Conservation (phyloP, 352 stramenopile species). For the Peronospora farinosa region DNA sequence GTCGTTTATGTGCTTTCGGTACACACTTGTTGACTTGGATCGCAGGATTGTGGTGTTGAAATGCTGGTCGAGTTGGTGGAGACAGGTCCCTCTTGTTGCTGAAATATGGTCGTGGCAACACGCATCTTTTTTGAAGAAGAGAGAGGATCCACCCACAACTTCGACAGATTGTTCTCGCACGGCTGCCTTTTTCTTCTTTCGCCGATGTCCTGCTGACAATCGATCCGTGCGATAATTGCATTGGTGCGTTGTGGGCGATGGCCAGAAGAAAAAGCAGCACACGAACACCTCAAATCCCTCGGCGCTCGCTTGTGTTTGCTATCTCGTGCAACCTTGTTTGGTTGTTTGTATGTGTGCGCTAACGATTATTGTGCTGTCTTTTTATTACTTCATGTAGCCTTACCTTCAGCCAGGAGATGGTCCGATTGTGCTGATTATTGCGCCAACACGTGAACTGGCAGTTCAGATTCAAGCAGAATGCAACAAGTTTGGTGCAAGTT, state of each 20-base stretch:
- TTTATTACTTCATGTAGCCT: constrained; percentile 40
- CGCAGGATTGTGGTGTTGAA: constrained; percentile 19
- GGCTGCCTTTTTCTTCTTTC: constrained; percentile 30
- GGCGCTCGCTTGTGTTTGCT: constrained; percentile 40
- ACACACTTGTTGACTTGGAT: constrained; percentile 23
- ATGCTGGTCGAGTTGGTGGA: constrained; percentile 24
- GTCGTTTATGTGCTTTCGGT: constrained; percentile 10
- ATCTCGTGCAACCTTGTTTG: constrained; percentile 24
- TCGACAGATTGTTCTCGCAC: constrained; percentile 14
- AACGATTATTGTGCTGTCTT: constrained; percentile 21
- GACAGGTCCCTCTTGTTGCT: constrained; percentile 4
- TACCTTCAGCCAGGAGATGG: constrained; percentile 95
- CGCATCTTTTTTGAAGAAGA: background rate
- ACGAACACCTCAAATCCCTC: constrained; percentile 44
- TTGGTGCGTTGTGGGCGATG: constrained; percentile 39
- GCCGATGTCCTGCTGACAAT: constrained; percentile 21
- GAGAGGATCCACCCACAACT: constrained; percentile 6
- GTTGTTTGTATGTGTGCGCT: constrained; percentile 12
- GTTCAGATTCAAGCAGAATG: constrained; percentile 99
- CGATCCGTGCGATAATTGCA: constrained; percentile 33
- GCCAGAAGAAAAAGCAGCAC: constrained; percentile 39
- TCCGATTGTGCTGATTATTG: constrained; percentile 97
- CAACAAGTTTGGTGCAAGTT: constrained; percentile 96
- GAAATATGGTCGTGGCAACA: constrained; percentile 1
- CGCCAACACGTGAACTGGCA: constrained; percentile 97